These are phyloP conservation scores for Vigna unguiculata DNA, from an alignment of 306 rosid species.

Conservation along the genomic window DNA sequence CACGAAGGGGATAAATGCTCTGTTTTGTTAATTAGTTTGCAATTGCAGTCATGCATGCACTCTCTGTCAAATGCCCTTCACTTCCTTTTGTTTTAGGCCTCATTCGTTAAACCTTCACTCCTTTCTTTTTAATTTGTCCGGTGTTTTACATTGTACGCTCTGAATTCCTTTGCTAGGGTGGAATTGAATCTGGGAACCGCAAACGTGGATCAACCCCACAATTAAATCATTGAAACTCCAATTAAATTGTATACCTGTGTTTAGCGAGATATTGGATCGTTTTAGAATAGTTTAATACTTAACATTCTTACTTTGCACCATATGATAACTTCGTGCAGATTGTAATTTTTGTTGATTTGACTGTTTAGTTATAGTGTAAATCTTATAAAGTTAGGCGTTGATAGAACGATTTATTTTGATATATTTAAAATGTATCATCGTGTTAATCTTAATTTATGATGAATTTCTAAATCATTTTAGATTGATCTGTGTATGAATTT, in stretches of 20 bases:
- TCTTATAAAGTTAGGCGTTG: too few relatives aligned
- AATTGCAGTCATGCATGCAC: background rate
- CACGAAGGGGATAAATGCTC: too few relatives aligned
- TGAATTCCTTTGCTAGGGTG: background rate
- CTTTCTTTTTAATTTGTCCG: background rate
- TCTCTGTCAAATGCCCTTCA: background rate
- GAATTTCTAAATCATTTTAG: too few relatives aligned
- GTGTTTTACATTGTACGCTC: slow-evolving; percentile 4
- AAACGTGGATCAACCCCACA: too few relatives aligned
- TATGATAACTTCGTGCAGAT: too few relatives aligned
- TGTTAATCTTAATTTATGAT: too few relatives aligned
- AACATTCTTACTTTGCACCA: background rate
- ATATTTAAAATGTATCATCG: too few relatives aligned
- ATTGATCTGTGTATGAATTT: background rate
- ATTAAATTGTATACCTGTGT: background rate
- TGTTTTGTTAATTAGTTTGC: background rate
- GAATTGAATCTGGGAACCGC: background rate
- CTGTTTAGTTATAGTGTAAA: too few relatives aligned
- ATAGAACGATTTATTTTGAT: too few relatives aligned
- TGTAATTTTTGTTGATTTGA: too few relatives aligned
- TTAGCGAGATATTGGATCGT: background rate
- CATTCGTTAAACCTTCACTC: background rate
- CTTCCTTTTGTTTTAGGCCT: background rate
- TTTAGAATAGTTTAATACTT: background rate
- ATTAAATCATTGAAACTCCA: background rate